phyloP scores from a whole-genome alignment of 163 green algal species.

The Prototheca wickerhamii region DNA sequence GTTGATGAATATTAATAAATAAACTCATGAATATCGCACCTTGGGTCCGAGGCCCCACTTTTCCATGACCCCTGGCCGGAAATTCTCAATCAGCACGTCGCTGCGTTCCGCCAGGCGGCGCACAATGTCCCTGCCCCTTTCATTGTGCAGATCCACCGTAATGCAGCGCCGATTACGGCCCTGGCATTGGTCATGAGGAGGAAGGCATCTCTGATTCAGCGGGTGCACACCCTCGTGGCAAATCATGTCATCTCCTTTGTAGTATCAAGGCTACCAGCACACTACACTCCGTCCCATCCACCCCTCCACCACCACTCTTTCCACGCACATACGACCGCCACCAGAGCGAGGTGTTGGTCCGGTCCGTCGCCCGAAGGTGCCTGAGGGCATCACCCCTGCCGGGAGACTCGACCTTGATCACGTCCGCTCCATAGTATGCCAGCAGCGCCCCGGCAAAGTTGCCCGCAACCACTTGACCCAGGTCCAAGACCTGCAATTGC shows the following conservation, averaged over 20 bases:
- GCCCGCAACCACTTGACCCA: slow-evolving; percentile 56
- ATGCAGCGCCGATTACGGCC: slow-evolving; percentile 65
- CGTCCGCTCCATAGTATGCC: slow-evolving; percentile 58
- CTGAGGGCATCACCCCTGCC: slow-evolving; percentile 53
- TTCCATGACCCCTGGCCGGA: slow-evolving; percentile 65
- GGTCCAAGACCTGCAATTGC: slow-evolving; percentile 38
- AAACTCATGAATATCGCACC: slow-evolving; percentile 6
- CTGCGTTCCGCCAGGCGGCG: slow-evolving; percentile 19
- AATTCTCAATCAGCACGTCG: slow-evolving; percentile 72
- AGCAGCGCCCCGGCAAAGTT: slow-evolving; percentile 55
- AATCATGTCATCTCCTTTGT: no score
- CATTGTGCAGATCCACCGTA: slow-evolving; percentile 58
- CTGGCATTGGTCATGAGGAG: slow-evolving; percentile 20
- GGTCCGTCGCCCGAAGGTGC: slow-evolving; percentile 52
- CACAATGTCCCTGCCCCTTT: slow-evolving; percentile 45
- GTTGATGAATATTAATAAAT: no score
- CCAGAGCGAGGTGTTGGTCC: slow-evolving; percentile 52
- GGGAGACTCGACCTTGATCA: slow-evolving; percentile 63
- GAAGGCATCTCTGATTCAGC: no score
- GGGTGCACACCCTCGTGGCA: no score
- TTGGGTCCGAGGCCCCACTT: slow-evolving; percentile 51
- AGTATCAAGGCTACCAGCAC: no score
- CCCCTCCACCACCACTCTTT: not conserved
- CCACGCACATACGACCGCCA: slow-evolving; percentile 61
- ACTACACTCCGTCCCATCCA: not conserved